These are phyloP conservation scores for Tulasnella sp. DNA, from an alignment of 768 basidiomycete species.

Conservation along the genomic window DNA sequence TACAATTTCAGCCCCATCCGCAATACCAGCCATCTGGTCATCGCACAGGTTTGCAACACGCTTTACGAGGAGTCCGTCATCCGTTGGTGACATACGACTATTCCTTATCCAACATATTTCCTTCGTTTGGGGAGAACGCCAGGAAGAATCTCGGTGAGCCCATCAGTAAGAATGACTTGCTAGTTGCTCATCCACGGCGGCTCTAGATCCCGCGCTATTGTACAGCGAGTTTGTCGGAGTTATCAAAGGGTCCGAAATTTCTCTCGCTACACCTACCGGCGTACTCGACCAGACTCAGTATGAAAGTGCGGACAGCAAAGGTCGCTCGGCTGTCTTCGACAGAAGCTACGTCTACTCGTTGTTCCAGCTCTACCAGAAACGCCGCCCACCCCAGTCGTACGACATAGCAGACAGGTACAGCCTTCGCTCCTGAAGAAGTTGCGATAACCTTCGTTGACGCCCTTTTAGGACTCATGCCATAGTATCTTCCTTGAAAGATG, in stretches of 20 bases:
- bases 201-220: slow-evolving; percentile 45
- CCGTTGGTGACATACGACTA: slow-evolving; percentile 32
- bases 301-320: not conserved
- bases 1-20: slow-evolving; percentile 13
- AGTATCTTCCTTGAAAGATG: slow-evolving; percentile 28
- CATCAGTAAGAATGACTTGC: not conserved
- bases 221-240: slow-evolving; percentile 44
- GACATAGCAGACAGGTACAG: slow-evolving; percentile 50
- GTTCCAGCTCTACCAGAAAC: slow-evolving; percentile 40
- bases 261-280: slow-evolving; percentile 28
- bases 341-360: slow-evolving; percentile 42
- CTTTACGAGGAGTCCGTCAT: not conserved
- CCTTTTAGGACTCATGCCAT: slow-evolving; percentile 39
- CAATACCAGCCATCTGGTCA: too few relatives aligned
- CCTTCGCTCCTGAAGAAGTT: not conserved
- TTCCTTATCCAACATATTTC: slow-evolving; percentile 47
- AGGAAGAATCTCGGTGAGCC: not conserved
- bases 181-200: not conserved
- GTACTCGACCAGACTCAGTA: slow-evolving; percentile 31
- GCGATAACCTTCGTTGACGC: not conserved
- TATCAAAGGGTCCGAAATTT: slow-evolving; percentile 54
- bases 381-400: slow-evolving; percentile 17
- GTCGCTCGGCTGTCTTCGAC: slow-evolving; percentile 39
- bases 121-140: slow-evolving; percentile 31
- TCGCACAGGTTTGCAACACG: too few relatives aligned